These are phyloP conservation scores for Aspergillus coremiiformis DNA, from an alignment of 495 filamentous ascomycete species.

Conservation along the genomic window DNA sequence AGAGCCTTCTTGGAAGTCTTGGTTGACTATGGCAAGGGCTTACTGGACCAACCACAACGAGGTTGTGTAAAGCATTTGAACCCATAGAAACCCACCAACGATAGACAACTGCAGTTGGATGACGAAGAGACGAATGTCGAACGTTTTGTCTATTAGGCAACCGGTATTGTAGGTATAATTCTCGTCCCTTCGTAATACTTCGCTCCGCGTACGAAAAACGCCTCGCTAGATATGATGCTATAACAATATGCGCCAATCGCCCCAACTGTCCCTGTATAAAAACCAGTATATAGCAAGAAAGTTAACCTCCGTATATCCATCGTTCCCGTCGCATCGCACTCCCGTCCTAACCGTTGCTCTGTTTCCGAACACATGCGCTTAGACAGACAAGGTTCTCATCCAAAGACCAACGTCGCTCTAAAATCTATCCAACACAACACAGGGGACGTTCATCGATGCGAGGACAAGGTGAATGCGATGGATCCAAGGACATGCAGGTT, in stretches of 20 bases:
- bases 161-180: neutral
- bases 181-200: slow-evolving; percentile 8
- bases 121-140: neutral
- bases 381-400: neutral
- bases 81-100: neutral
- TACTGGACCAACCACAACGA: slow-evolving; percentile 17
- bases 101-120: neutral
- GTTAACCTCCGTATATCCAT: neutral
- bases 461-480: neutral
- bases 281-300: neutral
- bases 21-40: slow-evolving; percentile 21
- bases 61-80: neutral
- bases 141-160: neutral
- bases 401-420: too few species aligned
- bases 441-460: neutral
- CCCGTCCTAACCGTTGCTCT: neutral
- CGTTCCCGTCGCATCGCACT: neutral
- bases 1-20: slow-evolving; percentile 20
- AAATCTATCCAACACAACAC: too few species aligned
- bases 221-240: slow-evolving; percentile 9
- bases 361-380: neutral
- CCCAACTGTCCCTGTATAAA: neutral
- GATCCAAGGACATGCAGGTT: neutral
- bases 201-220: neutral
- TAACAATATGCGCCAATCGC: slow-evolving; percentile 1